phyloP scores from a whole-genome alignment of 2,329 filamentous ascomycete genomes.

The Gaeumannomyces sp. region DNA sequence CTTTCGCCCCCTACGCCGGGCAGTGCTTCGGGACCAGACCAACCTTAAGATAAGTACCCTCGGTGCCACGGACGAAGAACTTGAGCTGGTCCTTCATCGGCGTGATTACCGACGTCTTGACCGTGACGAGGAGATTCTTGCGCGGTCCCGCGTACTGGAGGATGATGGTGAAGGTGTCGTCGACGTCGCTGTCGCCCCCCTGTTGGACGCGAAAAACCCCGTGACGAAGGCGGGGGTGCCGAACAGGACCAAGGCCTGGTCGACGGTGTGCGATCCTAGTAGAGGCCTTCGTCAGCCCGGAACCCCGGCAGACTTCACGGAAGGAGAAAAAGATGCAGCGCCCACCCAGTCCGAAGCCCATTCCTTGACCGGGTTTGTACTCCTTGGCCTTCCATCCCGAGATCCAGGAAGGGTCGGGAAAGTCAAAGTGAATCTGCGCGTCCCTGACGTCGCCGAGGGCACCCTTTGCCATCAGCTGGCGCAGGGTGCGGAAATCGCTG shows the following conservation, averaged over 20 bases:
- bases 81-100: conserved; percentile 53
- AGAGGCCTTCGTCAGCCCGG: background rate
- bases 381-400: conserved; percentile 22
- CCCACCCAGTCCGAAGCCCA: conserved; percentile 35
- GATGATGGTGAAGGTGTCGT: conserved; percentile 49
- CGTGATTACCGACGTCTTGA: conserved; percentile 54
- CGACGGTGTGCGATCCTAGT: conserved; percentile 51
- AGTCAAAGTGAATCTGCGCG: conserved; percentile 61
- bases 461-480: conserved; percentile 42
- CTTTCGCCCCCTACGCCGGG: background rate
- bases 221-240: conserved; percentile 52
- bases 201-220: conserved; percentile 49
- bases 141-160: conserved; percentile 44
- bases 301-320: conserved; percentile 49
- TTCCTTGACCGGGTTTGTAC: conserved; percentile 32
- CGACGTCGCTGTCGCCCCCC: conserved; percentile 33
- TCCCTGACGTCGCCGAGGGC: conserved; percentile 55
- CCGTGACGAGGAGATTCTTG: conserved; percentile 47
- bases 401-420: conserved; percentile 35
- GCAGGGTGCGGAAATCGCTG: conserved; percentile 56
- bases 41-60: conserved; percentile 41
- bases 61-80: conserved; percentile 51
- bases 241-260: conserved; percentile 53
- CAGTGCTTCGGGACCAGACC: background rate
- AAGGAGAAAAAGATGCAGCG: conserved; percentile 20